A percentile compares a stretch with the other conserved stretches of the same genome.
These are phyloP conservation scores for Calocybe indica DNA, from an alignment of 768 basidiomycete genomes.

Conservation along the genomic window DNA sequence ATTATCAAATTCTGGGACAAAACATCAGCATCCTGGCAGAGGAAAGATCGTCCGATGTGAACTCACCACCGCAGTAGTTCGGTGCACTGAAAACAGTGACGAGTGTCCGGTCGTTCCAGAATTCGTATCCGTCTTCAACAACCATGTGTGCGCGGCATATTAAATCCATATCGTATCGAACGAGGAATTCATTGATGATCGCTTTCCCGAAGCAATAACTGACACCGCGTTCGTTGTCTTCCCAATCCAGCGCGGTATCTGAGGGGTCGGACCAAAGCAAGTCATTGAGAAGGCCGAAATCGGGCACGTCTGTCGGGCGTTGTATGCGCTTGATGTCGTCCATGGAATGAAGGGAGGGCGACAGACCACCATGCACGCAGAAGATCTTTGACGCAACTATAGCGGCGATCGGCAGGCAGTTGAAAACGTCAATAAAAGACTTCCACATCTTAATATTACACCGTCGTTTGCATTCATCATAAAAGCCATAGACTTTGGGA, in stretches of 20 bases:
- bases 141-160: slow-evolving; percentile 99
- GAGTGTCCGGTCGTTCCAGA: slow-evolving; percentile 97
- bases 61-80: slow-evolving; percentile 91
- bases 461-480: slow-evolving; percentile 99
- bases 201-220: slow-evolving; percentile 99
- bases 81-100: slow-evolving; percentile 99
- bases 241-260: slow-evolving; percentile 97
- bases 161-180: slow-evolving; percentile 96
- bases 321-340: slow-evolving; percentile 98
- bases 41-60: slow-evolving; percentile 2
- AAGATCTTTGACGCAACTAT: slow-evolving; percentile 99
- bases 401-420: slow-evolving; percentile 96
- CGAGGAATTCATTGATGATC: slow-evolving; percentile 93
- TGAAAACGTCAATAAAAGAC: slow-evolving; percentile 99
- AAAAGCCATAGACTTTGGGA: slow-evolving; percentile 90
- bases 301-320: slow-evolving; percentile 96
- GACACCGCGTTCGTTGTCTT: slow-evolving; percentile 98
- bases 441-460: slow-evolving; percentile 99
- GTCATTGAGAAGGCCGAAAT: slow-evolving; percentile 96
- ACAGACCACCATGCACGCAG: slow-evolving; percentile 95
- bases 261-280: slow-evolving; percentile 97
- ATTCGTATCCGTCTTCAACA: slow-evolving; percentile 98
- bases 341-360: slow-evolving; percentile 90
- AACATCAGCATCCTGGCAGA: slow-evolving; percentile 13
- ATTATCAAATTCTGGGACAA: slow-evolving; percentile 77